phyloP scores from a whole-genome alignment of 306 rosid species.

The Citrullus amarus region DNA sequence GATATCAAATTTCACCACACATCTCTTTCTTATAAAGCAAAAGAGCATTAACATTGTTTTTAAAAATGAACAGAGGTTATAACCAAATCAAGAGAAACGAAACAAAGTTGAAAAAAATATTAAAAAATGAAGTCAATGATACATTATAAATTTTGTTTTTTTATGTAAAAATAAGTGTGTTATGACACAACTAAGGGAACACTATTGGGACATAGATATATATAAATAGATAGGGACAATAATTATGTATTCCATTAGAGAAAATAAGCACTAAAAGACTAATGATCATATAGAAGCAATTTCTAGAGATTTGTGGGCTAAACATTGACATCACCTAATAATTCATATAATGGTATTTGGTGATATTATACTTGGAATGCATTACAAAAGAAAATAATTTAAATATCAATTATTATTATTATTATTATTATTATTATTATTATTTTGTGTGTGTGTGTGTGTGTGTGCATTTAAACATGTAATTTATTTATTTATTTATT shows the following conservation, averaged over 20 bases:
- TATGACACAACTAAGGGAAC: slow-evolving; percentile 4
- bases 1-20: background rate
- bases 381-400: background rate
- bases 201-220: background rate
- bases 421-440: no score
- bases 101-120: background rate
- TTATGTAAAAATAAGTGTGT: background rate
- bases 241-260: slow-evolving; percentile 3
- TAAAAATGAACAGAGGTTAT: background rate
- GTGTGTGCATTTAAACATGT: background rate
- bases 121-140: background rate
- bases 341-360: slow-evolving; percentile 8
- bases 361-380: slow-evolving; percentile 11
- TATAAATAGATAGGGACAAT: background rate
- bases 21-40: background rate
- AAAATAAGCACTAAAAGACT: background rate
- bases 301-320: slow-evolving; percentile 4
- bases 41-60: background rate
- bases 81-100: background rate
- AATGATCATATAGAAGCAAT: background rate
- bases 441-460: no score
- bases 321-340: slow-evolving; percentile 1
- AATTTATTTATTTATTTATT: background rate
- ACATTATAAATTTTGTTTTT: background rate
- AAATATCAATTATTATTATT: background rate